Evolutionary conservation across 805 yeast genomes (phyloP).

Genomic region (Sungouiozyma intestinalis): DNA sequence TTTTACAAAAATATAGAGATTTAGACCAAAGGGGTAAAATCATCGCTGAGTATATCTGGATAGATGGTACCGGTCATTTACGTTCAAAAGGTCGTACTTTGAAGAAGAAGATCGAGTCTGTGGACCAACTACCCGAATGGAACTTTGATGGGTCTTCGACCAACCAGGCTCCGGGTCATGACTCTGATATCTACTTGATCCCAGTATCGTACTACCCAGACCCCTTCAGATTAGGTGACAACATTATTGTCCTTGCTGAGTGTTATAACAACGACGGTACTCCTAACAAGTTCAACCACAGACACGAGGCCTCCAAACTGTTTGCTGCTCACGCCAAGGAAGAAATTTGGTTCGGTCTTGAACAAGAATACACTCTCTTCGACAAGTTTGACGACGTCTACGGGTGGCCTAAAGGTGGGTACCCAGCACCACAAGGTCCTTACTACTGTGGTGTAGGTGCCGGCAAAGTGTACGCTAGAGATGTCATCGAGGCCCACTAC

Average conservation of each 20-base stretch:
- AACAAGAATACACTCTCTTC: constrained; percentile 96
- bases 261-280: constrained; percentile 99
- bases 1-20: constrained; percentile 71
- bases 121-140: constrained; percentile 96
- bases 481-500: constrained; percentile 97
- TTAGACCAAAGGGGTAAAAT: constrained; percentile 79
- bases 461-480: constrained; percentile 96
- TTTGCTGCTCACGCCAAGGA: constrained; percentile 84
- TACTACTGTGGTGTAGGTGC: constrained; percentile 99
- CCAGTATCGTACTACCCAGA: constrained; percentile 94
- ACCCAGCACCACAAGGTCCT: constrained; percentile 99
- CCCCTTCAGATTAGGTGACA: constrained; percentile 97
- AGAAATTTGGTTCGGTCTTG: constrained; percentile 94
- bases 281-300: constrained; percentile 97
- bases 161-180: constrained; percentile 96
- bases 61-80: constrained; percentile 81
- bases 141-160: constrained; percentile 99
- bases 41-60: constrained; percentile 97
- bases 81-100: constrained; percentile 94
- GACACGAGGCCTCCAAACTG: constrained; percentile 91
- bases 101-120: constrained; percentile 49
- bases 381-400: constrained; percentile 83
- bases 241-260: constrained; percentile 88
- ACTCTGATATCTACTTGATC: constrained; percentile 89
- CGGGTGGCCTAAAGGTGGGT: constrained; percentile 99